Evolutionary conservation across 805 yeast species (phyloP).

Genomic region (Saccharomycopsis sp.): DNA sequence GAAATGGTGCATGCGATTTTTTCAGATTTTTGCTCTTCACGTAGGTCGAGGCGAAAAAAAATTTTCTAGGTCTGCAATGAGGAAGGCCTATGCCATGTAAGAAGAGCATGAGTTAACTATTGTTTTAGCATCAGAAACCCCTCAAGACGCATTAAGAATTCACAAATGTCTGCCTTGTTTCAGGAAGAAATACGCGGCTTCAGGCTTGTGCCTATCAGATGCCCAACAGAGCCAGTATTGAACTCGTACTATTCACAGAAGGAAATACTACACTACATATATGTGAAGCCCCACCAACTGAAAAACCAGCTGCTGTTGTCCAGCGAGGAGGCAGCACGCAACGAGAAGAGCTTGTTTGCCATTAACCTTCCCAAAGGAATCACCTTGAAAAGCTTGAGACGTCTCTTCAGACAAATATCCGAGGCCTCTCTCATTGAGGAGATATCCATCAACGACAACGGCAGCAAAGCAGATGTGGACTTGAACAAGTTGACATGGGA

Average conservation of each 20-base stretch:
- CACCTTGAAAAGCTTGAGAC: slow-evolving; percentile 47
- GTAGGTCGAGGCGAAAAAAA: no score
- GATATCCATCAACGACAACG: slow-evolving; percentile 23
- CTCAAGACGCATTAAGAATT: no score
- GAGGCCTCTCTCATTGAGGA: slow-evolving; percentile 59
- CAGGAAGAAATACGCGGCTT: slow-evolving; percentile 51
- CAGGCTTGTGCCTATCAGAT: slow-evolving; percentile 40
- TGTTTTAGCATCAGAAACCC: no score
- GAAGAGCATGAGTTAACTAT: no score
- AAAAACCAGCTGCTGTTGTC: slow-evolving; percentile 22
- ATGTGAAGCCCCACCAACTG: slow-evolving; percentile 53
- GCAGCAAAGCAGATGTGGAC: slow-evolving; percentile 8
- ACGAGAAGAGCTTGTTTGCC: slow-evolving; percentile 59
- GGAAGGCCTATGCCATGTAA: no score
- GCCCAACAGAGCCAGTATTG: slow-evolving; percentile 28
- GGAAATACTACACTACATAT: slow-evolving; percentile 48
- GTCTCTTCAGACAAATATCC: slow-evolving; percentile 51
- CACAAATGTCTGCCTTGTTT: slow-evolving; percentile 3
- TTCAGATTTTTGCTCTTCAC: no score
- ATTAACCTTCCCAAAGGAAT: slow-evolving; percentile 64
- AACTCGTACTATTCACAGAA: slow-evolving; percentile 13
- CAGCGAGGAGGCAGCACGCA: slow-evolving; percentile 35
- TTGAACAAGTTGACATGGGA: slow-evolving; percentile 23
- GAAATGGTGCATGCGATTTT: neutral
- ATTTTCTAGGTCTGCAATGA: no score